A percentile compares a stretch with the other conserved stretches of the same genome.
These are phyloP conservation scores for Rosa persica DNA, from an alignment of 306 rosid genomes.

Conservation along the genomic window DNA sequence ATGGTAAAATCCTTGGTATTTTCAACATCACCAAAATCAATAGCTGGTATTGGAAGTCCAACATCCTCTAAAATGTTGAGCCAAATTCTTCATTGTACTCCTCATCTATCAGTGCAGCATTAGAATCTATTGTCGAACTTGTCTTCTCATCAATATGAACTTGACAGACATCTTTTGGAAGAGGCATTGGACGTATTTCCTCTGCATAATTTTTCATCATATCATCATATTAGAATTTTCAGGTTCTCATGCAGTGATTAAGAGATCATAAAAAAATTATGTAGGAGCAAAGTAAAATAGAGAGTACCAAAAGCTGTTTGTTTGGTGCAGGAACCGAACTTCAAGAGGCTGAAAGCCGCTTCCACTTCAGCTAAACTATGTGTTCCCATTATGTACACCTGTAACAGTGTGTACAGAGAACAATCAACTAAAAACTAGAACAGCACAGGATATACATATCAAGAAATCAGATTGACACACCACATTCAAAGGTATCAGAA, in stretches of 20 bases:
- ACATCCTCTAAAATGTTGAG: conserved; percentile 17
- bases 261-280: background rate
- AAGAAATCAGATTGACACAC: no score
- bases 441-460: no score
- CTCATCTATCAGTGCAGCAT: background rate
- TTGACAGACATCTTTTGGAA: conserved; percentile 10
- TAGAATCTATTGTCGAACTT: background rate
- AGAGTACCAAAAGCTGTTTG: conserved; percentile 22
- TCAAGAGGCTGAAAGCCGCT: conserved; percentile 39
- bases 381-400: conserved; percentile 49
- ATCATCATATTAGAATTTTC: background rate
- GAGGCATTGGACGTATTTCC: conserved; percentile 1
- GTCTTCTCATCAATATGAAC: conserved; percentile 10
- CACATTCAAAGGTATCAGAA: no score
- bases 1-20: conserved; percentile 33
- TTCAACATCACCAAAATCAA: conserved; percentile 31
- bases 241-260: background rate
- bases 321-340: conserved; percentile 17
- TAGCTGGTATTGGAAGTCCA: conserved; percentile 11
- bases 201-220: background rate
- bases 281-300: background rate
- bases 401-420: background rate
- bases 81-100: conserved; percentile 16
- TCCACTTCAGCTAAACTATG: conserved; percentile 24
- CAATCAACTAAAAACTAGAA: background rate